Evolutionary conservation across 495 filamentous ascomycete genomes (phyloP).

Genomic region (Evansstolkia leycettana): DNA sequence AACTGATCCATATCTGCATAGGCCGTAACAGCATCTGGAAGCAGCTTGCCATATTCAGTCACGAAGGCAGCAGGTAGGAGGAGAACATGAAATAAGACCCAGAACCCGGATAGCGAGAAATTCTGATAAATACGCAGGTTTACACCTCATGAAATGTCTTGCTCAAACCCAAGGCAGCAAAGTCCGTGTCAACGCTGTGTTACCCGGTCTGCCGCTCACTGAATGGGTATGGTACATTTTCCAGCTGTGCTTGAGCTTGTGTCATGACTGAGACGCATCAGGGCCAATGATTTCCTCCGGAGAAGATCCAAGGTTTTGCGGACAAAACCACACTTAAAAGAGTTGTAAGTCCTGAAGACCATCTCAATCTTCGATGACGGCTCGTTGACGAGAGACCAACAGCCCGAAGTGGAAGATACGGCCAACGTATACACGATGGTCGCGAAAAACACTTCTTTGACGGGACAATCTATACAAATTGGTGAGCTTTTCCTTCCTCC

Average conservation of each 20-base stretch:
- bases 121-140: slow-evolving; percentile 16
- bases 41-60: slow-evolving; percentile 53
- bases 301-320: slow-evolving; percentile 25
- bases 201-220: slow-evolving; percentile 56
- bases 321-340: slow-evolving; percentile 30
- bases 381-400: not conserved
- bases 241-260: not conserved
- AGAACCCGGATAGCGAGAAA: not conserved
- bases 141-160: slow-evolving; percentile 66
- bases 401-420: slow-evolving; percentile 45
- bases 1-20: slow-evolving; percentile 6
- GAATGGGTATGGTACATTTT: slow-evolving; percentile 47
- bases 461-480: slow-evolving; percentile 39
- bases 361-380: too few species aligned
- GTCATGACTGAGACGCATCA: slow-evolving; percentile 7
- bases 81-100: not conserved
- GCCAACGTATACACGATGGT: slow-evolving; percentile 39
- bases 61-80: slow-evolving; percentile 47
- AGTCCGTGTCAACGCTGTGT: slow-evolving; percentile 52
- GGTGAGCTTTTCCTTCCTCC: slow-evolving; percentile 21
- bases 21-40: slow-evolving; percentile 37
- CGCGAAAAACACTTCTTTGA: slow-evolving; percentile 47
- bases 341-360: slow-evolving; percentile 17
- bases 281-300: slow-evolving; percentile 33
- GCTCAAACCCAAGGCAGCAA: slow-evolving; percentile 54